Conservation (phyloP, 2,329 filamentous ascomycete species). For the Pseudohalonectria lignicola region DNA sequence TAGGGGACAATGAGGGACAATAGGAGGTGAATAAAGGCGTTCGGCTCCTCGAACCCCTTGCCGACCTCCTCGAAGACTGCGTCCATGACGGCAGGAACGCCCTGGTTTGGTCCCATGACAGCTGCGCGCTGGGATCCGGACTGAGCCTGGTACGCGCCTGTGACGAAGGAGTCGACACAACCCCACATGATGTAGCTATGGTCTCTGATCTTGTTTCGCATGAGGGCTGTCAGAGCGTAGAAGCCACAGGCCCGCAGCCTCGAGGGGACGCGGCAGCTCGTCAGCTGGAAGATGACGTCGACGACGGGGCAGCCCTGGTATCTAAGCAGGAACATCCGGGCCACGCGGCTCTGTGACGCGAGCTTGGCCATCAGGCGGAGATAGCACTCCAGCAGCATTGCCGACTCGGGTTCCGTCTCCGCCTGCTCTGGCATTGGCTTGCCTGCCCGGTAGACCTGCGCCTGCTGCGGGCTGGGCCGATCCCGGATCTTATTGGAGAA, state of each 20-base stretch:
- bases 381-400: constrained; percentile 95
- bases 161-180: constrained; percentile 69
- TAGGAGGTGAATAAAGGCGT: constrained; percentile 72
- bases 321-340: constrained; percentile 63
- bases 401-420: constrained; percentile 79
- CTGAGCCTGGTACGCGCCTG: constrained; percentile 32
- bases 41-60: constrained; percentile 72
- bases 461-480: constrained; percentile 47
- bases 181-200: constrained; percentile 70
- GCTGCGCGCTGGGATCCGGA: neutral
- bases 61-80: constrained; percentile 65
- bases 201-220: constrained; percentile 59
- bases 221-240: constrained; percentile 61
- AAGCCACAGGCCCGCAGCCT: constrained; percentile 79
- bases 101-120: constrained; percentile 8
- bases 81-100: constrained; percentile 35
- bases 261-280: constrained; percentile 63
- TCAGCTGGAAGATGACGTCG: constrained; percentile 60
- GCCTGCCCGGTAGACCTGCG: constrained; percentile 41
- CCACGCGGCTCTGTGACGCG: constrained; percentile 59
- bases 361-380: constrained; percentile 79
- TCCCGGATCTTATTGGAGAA: constrained; percentile 73
- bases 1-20: constrained; percentile 60
- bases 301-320: constrained; percentile 32
- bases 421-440: constrained; percentile 54